Base-by-base conservation (phyloP, 257 asterid species). In the Salvia miltiorrhiza region DNA sequence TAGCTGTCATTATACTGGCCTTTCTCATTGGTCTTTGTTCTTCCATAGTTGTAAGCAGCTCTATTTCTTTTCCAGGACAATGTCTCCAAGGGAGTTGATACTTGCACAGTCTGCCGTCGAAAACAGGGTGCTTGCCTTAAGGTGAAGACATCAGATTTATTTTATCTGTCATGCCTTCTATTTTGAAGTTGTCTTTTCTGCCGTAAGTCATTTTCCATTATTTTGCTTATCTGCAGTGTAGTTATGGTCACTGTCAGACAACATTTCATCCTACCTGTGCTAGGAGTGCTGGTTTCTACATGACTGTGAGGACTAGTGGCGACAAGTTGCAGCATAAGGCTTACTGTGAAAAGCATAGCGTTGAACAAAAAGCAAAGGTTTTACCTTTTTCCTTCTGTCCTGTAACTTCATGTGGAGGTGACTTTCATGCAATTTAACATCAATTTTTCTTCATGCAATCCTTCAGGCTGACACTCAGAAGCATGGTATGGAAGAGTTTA, bases 201-300 rank as follows among this genome's bases (percentile, higher is more conserved):
- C 50, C 50, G 13, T 10, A 7, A 20, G 53, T 52, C 62, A 41
- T 72, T 72, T 58, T 78, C 47, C 4, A 49, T 63, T 45, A 57
- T 75, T 77, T 45, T 76, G 66, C 24, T 63, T 76, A 24, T 73
- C 67, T 76, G 67, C 96, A 94, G 99, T 94, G 99, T 79, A 86
- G 88, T 77, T 89, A 86, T 77, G 97, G 99, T 71, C 96, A 94
- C 81, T 94, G 99, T 71, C 96, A 87, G 70, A 85, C 87, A 76
- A 69, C 92, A 66, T 91, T 94, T 78, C 99, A 94, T 80, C 97
- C 97, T 63, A 84, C 87, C 67, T 94, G 99, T 85, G 99, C 97
- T 73, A 89, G 96, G 73, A 89, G 96, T 85, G 88, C 97, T 76
- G 97, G 90, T 74, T 91, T 87, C 85, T 86, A 80, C 84, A 87